Conservation (phyloP, 2,329 filamentous ascomycete genomes). For the Lachnum nothofagi region DNA sequence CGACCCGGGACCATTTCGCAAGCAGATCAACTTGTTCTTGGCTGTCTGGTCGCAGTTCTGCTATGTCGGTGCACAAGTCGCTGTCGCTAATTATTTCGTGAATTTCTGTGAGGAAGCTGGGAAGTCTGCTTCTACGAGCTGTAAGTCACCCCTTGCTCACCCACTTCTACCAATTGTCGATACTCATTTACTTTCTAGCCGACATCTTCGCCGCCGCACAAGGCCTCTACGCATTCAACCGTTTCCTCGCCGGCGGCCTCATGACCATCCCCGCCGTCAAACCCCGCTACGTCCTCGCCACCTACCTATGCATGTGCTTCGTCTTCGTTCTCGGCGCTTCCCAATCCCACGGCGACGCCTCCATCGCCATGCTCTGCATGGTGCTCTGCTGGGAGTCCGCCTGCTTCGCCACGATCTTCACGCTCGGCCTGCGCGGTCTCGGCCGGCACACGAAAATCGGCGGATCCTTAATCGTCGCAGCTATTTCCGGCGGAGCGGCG, state of each 20-base stretch:
- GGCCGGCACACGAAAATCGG: conserved; percentile 76
- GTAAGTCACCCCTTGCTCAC: conserved; percentile 5
- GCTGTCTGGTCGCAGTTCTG: conserved; percentile 73
- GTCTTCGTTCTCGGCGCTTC: conserved; percentile 46
- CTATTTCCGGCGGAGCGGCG: conserved; percentile 67
- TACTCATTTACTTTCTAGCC: conserved; percentile 49
- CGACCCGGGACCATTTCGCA: conserved; percentile 58
- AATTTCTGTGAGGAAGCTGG: conserved; percentile 61
- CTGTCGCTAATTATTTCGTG: conserved; percentile 64
- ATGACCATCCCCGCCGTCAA: conserved; percentile 57
- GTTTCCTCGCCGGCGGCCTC: conserved; percentile 60
- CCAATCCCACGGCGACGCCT: conserved; percentile 41
- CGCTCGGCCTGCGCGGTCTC: conserved; percentile 68
- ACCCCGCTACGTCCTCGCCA: conserved; percentile 63
- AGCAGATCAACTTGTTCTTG: conserved; percentile 72
- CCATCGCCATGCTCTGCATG: conserved; percentile 59
- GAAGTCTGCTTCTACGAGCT: conserved; percentile 38
- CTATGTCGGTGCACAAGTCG: conserved; percentile 69
- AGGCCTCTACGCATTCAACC: conserved; percentile 66
- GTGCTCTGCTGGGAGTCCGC: conserved; percentile 75
- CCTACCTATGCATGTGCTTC: conserved; percentile 59
- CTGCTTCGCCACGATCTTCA: conserved; percentile 78
- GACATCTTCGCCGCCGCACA: conserved; percentile 53
- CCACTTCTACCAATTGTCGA: background rate
- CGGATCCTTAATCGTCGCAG: conserved; percentile 64